Conservation (phyloP, 495 filamentous ascomycete genomes). For the Aspergillus homomorphus region DNA sequence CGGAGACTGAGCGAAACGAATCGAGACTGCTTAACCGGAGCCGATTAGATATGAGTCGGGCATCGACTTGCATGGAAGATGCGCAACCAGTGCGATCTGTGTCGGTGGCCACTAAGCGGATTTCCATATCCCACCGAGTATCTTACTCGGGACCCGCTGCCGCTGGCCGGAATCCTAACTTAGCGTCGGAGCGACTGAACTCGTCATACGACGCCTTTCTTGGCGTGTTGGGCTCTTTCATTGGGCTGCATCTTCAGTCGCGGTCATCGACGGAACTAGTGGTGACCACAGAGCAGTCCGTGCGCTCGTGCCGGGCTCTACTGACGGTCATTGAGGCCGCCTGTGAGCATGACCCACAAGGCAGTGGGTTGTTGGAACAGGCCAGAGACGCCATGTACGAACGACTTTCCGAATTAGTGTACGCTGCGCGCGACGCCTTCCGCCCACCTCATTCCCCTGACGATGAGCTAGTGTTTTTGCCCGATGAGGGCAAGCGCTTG, state of each 20-base stretch:
- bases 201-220: constrained; percentile 81
- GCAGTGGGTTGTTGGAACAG: constrained; percentile 59
- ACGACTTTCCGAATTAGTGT: constrained; percentile 72
- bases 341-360: constrained; percentile 68
- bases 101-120: constrained; percentile 44
- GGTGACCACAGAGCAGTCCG: constrained; percentile 71
- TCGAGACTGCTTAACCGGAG: constrained; percentile 38
- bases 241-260: constrained; percentile 86
- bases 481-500: constrained; percentile 73
- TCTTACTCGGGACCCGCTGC: constrained; percentile 51
- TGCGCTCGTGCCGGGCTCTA: constrained; percentile 73
- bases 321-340: constrained; percentile 80
- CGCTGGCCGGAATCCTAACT: constrained; percentile 44
- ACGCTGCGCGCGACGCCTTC: constrained; percentile 75
- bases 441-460: constrained; percentile 56
- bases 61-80: constrained; percentile 40
- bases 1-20: constrained; percentile 31
- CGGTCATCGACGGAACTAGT: constrained; percentile 82
- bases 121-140: constrained; percentile 55
- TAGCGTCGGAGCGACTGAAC: constrained; percentile 66
- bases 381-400: constrained; percentile 77
- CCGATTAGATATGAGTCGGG: constrained; percentile 37
- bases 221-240: constrained; percentile 83
- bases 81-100: constrained; percentile 29
- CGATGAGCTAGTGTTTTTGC: constrained; percentile 72